Base-by-base conservation (phyloP, 2,329 filamentous ascomycete species). In the Elsinoe batatas region DNA sequence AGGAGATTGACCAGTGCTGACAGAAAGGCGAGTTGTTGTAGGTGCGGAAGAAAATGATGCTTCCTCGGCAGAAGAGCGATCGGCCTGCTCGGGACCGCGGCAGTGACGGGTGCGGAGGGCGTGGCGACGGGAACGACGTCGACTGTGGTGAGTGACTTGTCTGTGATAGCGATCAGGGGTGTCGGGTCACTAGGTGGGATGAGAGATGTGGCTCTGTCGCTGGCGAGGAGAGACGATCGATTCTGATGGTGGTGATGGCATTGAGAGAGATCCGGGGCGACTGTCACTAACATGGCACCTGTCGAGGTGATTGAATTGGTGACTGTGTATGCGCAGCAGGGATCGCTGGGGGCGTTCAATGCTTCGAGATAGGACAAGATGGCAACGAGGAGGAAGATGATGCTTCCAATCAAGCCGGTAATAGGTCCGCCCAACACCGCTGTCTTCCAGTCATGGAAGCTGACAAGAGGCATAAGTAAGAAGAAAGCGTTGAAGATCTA, bases 11-110 rank as follows among this genome's bases (percentile, higher is more conserved):
- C 63, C 1, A 76, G 59, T 30, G 76, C 81, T 2, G 82, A 81
- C 22, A 84, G 71, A 63, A 85, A 85, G 1, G 81, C 81, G 15
- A 85, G 66, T 56, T 81, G 79, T 59, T 74, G 77, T 44, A 83
- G 58, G 12, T 36, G 35, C 1, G 47, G 47, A 8, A 36, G 47
- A 33, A 51, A 51, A 64, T 84, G 85, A 63, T 84, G 80, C 0
- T 73, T 79, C 32, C 64, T 69, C 13, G 85, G 67, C 47, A 84
- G 80, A 15, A 74, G 61, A 67, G 68, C 71, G 0, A 77, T 76
- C 2, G 82, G 82, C 58, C 74, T 77, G 82, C 81, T 85, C 3
- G 72, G 71, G 77, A 81, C 84, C 0, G 63, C 65, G 10, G 32
- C 32, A 22, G 33, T 26, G 47, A 22, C 32, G 3, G 47, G 47